Conservation (phyloP, 2,329 filamentous ascomycete genomes). For the Fusarium anguioides region DNA sequence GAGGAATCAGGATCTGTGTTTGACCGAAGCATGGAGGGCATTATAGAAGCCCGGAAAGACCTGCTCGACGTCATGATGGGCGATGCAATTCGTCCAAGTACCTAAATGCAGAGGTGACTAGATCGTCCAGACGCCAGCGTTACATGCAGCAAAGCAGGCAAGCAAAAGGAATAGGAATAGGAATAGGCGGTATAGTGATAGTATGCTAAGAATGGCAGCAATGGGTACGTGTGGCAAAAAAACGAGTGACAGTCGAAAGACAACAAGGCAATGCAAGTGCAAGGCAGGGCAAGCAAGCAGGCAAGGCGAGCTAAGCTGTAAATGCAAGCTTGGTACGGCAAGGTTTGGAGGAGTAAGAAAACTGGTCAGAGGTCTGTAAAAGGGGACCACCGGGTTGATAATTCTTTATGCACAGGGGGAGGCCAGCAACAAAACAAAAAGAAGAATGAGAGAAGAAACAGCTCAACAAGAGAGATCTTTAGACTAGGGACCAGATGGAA, state of each 20-base stretch:
- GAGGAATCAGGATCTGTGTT: constrained; percentile 46
- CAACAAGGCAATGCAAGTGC: constrained; percentile 3
- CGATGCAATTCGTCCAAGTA: constrained; percentile 10
- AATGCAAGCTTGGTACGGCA: constrained; percentile 16
- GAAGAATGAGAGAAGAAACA: not conserved
- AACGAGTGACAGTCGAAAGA: constrained; percentile 11
- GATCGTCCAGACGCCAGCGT: constrained; percentile 41
- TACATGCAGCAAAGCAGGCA: constrained; percentile 47
- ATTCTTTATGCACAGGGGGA: constrained; percentile 27
- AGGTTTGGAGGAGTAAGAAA: constrained; percentile 1
- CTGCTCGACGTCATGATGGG: constrained; percentile 61
- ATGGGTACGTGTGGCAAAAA: constrained; percentile 33
- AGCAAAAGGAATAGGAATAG: not conserved
- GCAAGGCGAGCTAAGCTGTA: constrained; percentile 3
- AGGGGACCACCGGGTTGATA: constrained; percentile 17
- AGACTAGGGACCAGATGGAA: constrained; percentile 9
- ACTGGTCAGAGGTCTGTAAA: constrained; percentile 16
- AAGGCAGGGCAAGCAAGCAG: constrained; percentile 7
- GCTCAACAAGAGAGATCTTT: not conserved
- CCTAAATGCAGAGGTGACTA: constrained; percentile 7
- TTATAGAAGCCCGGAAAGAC: constrained; percentile 54
- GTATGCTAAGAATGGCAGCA: constrained; percentile 44
- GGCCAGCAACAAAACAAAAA: not conserved
- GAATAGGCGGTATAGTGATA: not conserved
- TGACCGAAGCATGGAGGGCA: constrained; percentile 52